Conservation (phyloP, 78 protist genomes). For the Reticulomyxa filosa region DNA sequence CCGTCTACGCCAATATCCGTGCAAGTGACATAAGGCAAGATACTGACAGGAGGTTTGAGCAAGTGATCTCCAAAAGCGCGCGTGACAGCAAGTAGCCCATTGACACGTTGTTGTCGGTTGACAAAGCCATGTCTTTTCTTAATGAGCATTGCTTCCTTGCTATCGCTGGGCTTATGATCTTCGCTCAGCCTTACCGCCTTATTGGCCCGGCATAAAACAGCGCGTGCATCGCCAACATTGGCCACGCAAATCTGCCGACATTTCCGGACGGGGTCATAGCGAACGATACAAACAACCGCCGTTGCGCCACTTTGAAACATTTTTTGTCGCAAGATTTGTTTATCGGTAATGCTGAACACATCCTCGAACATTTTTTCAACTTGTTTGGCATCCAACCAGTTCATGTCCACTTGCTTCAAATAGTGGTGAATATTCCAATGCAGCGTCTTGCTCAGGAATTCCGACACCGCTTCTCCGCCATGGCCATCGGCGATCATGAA, state of each 20-base stretch:
- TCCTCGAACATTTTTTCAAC: too few species aligned
- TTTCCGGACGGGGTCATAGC: too few species aligned
- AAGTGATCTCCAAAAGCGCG: background rate
- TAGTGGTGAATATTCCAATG: too few species aligned
- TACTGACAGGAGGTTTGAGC: background rate
- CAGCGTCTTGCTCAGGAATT: background rate
- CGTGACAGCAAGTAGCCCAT: background rate
- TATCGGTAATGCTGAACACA: too few species aligned
- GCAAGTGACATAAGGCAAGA: background rate
- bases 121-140: conserved; percentile 8
- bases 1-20: background rate
- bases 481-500: too few species aligned
- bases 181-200: background rate
- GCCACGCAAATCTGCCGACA: too few species aligned
- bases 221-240: conserved; percentile 33
- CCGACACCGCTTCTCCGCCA: background rate
- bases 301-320: too few species aligned
- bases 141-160: background rate
- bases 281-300: too few species aligned
- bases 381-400: too few species aligned
- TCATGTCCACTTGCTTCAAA: too few species aligned
- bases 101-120: background rate
- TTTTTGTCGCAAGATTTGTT: too few species aligned
- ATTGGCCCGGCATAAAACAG: conserved; percentile 27
- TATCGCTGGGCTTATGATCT: conserved; percentile 24